These are phyloP conservation scores for Delonix regia DNA, from an alignment of 306 rosid genomes.

Conservation along the genomic window DNA sequence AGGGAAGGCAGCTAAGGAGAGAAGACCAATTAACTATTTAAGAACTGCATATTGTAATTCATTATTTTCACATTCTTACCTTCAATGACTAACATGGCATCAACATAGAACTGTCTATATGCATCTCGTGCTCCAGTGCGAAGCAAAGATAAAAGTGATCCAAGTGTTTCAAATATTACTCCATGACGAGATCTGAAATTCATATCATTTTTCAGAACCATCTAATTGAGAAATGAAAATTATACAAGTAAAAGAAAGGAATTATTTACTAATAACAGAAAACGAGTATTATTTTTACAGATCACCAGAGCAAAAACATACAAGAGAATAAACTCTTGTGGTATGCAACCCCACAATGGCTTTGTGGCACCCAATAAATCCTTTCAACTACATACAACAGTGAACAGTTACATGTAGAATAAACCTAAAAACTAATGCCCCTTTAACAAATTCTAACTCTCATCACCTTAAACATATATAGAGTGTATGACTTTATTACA, in stretches of 20 bases:
- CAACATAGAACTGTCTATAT: constrained; percentile 69
- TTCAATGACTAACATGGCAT: constrained; percentile 70
- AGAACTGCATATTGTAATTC: not conserved
- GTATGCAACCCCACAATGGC: not conserved
- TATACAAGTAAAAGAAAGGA: not conserved
- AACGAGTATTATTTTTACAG: not conserved
- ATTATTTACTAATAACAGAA: not conserved
- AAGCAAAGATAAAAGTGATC: constrained; percentile 76
- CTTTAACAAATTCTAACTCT: not conserved
- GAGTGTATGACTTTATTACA: not conserved
- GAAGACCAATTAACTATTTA: not conserved
- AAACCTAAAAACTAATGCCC: not conserved
- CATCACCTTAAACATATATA: not conserved
- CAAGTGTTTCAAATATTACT: constrained; percentile 70
- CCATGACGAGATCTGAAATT: constrained; percentile 71
- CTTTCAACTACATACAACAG: not conserved
- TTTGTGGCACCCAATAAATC: not conserved
- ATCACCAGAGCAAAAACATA: not conserved
- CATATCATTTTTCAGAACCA: constrained; percentile 11
- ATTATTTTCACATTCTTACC: constrained; percentile 45
- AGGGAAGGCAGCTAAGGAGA: not conserved
- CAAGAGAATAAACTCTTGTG: not conserved
- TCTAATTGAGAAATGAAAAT: not conserved
- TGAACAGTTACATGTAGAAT: not conserved
- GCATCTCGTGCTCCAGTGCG: constrained; percentile 74